These are phyloP conservation scores for Ceratocystis ficicola DNA, from an alignment of 2,329 filamentous ascomycete species.

Conservation along the genomic window DNA sequence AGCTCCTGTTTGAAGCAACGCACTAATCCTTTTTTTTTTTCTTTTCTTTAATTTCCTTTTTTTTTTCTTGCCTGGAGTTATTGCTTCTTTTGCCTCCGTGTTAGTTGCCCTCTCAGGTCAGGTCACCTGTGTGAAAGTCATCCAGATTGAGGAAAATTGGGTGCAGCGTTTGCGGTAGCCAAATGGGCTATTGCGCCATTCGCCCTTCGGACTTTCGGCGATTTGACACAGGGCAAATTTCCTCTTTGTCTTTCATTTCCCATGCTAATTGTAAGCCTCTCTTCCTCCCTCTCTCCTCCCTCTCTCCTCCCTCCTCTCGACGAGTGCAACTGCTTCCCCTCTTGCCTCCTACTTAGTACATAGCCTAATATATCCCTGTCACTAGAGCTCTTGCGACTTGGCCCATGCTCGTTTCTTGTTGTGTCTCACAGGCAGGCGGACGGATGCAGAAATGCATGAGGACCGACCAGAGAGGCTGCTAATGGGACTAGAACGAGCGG, in stretches of 20 bases:
- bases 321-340: background rate
- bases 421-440: constrained; percentile 9
- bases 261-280: background rate
- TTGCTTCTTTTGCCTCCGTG: constrained; percentile 11
- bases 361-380: constrained; percentile 3
- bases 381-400: background rate
- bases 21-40: background rate
- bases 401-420: constrained; percentile 8
- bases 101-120: constrained; percentile 18
- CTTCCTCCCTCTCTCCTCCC: background rate
- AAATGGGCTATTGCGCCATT: constrained; percentile 11
- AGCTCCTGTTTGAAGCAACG: background rate
- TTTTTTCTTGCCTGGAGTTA: background rate
- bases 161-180: background rate
- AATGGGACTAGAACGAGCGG: background rate
- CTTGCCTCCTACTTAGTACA: background rate
- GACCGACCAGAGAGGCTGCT: background rate
- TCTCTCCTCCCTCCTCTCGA: background rate
- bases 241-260: background rate
- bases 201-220: constrained; percentile 11
- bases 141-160: background rate
- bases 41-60: background rate
- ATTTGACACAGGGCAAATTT: constrained; percentile 18
- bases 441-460: background rate
- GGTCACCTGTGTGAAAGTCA: constrained; percentile 14